Conservation (phyloP, 2,329 filamentous ascomycete genomes). For the Claviceps africana region DNA sequence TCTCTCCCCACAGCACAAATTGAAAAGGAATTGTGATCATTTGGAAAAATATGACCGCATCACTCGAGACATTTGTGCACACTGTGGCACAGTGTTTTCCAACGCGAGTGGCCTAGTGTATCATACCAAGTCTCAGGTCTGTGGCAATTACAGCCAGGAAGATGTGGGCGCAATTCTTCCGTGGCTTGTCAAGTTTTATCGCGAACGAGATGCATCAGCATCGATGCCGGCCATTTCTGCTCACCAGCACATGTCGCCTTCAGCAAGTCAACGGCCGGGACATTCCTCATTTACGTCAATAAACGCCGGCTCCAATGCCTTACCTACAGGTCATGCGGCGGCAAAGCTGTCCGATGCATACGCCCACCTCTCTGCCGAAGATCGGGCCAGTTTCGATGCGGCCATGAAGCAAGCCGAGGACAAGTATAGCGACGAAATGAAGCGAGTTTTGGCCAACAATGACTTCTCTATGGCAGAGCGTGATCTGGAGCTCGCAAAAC, state of each 20-base stretch:
- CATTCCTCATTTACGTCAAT: neutral
- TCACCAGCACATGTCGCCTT: neutral
- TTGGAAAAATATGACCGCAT: constrained; percentile 7
- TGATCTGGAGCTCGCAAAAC: constrained; percentile 22
- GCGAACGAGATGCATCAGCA: neutral
- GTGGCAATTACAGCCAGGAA: constrained; percentile 24
- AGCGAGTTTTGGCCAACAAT: constrained; percentile 20
- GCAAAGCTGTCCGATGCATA: constrained; percentile 24
- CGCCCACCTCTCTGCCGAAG: constrained; percentile 24
- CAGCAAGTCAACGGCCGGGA: neutral
- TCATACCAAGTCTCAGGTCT: constrained; percentile 31
- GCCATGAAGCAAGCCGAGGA: constrained; percentile 18
- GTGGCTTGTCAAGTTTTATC: constrained; percentile 3
- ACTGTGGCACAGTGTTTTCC: constrained; percentile 31
- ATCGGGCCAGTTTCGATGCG: constrained; percentile 12
- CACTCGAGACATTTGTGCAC: constrained; percentile 25
- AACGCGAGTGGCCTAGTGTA: constrained; percentile 28
- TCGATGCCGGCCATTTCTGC: neutral
- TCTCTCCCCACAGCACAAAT: constrained; percentile 12
- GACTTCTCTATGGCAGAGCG: constrained; percentile 20
- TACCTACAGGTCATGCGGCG: neutral
- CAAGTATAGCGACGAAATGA: constrained; percentile 27
- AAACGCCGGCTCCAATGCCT: neutral
- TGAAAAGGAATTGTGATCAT: constrained; percentile 14
- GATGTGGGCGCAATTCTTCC: constrained; percentile 1